Base-by-base conservation (phyloP, 225 moss, liverwort and hornwort genomes). In the Physcomitrium patens region DNA sequence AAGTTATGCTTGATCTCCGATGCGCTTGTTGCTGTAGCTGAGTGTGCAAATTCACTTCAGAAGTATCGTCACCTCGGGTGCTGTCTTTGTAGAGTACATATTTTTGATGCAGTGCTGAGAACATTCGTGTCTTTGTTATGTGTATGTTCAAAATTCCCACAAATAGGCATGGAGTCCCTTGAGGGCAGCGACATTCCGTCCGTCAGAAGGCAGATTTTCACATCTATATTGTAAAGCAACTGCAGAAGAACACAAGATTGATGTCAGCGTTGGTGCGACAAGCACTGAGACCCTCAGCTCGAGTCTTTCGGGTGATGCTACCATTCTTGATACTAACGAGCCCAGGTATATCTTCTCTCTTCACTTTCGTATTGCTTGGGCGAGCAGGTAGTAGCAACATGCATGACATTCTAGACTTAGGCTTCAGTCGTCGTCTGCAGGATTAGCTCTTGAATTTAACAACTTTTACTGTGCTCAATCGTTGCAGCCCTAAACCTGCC, bases 161-260 rank as follows among this genome's bases (percentile, higher is more conserved):
- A 43, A 70, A 10, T 73, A 86, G 79, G 42, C 20, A 60, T 82
- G 76, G 77, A 62, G 72, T 64, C 19, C 31, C 23, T 54, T 19
- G 15, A 52, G 4, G 31, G 31, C 2, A 37, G 7, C 76, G 57
- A 1, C 42, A 28, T 74, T 48, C 46, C 52, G 48, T 31, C 48
- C 48, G 1, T 62, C 60, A 14, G 57, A 58, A 18, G 58, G 59
- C 56, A 60, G 73, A 45, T 42, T 16, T 13, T 76, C 57, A 41
- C 74, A 23, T 46, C 80, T 56, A 20, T 60, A 20, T 26, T 77
- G 70, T 58, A 80, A 67, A 63, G 74, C 77, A 20, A 67, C 48
- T 37, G 70, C 28, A 51, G 76, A 78, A 56, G 72, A 78, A 45
- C 71, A 66, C 24, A 74, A 52, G 44, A 50, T 16, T 19, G 67